Base-by-base conservation (phyloP, 306 rosid species). In the Potentilla sterilis region DNA sequence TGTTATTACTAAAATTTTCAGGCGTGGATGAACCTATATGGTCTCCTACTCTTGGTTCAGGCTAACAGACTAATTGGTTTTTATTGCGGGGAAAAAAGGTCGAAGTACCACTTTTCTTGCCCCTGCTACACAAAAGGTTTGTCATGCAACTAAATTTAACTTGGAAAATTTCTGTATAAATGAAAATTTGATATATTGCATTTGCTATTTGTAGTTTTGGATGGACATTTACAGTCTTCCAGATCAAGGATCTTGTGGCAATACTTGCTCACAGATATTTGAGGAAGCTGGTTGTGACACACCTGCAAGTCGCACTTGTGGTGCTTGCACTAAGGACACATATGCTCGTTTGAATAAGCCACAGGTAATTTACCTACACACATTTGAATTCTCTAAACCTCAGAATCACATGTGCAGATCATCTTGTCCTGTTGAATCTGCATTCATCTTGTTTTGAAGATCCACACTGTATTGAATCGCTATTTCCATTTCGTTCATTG, bases 281-380 rank as follows among this genome's bases (percentile, higher is more conserved):
- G 97, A 95, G 85, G 98, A 95, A 87, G 98, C 96, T 78, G 97
- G 97, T 16, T 92, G 99, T 54, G 98, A 95, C 84, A 84, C 98
- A n/a, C 98, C 98, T 24, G 97, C 97, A 42, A 95, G 96, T 84
- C 97, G 97, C 74, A 87, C 81, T 74, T 92, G 97, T 41, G 97
- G 88, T 67, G 98, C 98, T 83, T 95, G 97, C 88, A 72, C 98
- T 5, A 86, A 74, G 81, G 98, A 92, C 81, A 95, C 97, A 2
- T 89, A 95, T 40, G 99, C 96, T 9, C 96, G 99, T 46, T 71
- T 95, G 88, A 95, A 95, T 57, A 93, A 90, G 79, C 85, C 93
- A 62, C 72, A 80, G 92, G 99, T 83, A 84, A 87, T 37, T 19
- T 32, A 9, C 57, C 73, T 49, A 15, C 40, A 21, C 34, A 18